A percentile compares a stretch with the other conserved stretches of the same genome.
Evolutionary conservation across 2,329 filamentous ascomycete genomes (phyloP).

Genomic region (Shiraia sp.): DNA sequence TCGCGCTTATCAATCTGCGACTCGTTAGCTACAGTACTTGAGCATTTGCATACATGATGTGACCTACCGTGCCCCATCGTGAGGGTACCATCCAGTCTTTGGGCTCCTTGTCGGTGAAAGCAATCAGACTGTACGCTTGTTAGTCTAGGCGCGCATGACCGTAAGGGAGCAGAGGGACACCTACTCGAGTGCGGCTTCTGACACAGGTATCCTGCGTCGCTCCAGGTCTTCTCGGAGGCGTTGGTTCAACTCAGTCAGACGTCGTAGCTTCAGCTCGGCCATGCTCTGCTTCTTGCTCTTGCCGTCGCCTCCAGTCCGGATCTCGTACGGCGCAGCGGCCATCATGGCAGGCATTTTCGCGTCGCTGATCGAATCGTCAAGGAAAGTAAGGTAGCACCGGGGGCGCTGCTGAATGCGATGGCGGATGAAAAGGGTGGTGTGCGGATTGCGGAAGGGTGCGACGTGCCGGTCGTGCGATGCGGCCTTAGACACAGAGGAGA

Average conservation of each 20-base stretch:
- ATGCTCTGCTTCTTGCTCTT: conserved; percentile 99
- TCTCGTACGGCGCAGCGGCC: conserved; percentile 66
- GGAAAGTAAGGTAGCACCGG: conserved; percentile 18
- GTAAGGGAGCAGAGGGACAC: background rate
- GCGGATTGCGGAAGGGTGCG: conserved; percentile 30
- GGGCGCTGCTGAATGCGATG: conserved; percentile 24
- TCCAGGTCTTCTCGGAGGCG: conserved; percentile 94
- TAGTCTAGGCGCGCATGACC: conserved; percentile 17
- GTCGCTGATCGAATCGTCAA: conserved; percentile 15
- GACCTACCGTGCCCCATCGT: conserved; percentile 80
- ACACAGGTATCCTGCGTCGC: conserved; percentile 91
- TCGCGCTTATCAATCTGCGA: conserved; percentile 83
- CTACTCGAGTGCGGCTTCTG: conserved; percentile 74
- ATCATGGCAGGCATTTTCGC: conserved; percentile 49
- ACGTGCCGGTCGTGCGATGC: conserved; percentile 33
- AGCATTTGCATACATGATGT: background rate
- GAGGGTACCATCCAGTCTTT: conserved; percentile 99
- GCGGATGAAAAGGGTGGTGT: conserved; percentile 21
- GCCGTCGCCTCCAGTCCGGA: conserved; percentile 66
- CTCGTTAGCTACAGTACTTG: conserved; percentile 22
- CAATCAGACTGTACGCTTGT: conserved; percentile 73
- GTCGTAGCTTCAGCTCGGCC: conserved; percentile 95
- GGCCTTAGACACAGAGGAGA: conserved; percentile 13
- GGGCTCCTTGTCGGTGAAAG: conserved; percentile 92
- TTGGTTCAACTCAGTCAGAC: conserved; percentile 95